These are phyloP conservation scores for Pyrrhoderma noxium DNA, from an alignment of 1,284 basidiomycete species.

Conservation along the genomic window DNA sequence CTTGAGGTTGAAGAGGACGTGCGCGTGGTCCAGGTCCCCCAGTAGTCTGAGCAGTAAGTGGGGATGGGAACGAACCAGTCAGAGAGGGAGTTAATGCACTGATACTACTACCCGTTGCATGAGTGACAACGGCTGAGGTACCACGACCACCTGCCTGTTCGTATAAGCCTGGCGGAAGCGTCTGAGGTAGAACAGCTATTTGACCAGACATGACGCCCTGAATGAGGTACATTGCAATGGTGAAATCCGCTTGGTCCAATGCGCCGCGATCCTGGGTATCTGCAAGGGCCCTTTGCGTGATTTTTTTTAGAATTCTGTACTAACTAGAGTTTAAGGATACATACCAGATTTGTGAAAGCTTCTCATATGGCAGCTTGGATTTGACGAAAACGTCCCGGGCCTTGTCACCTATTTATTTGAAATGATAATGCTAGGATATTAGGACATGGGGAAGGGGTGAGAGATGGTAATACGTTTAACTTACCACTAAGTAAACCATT, in stretches of 20 bases:
- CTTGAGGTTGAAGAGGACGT: slow-evolving; percentile 30
- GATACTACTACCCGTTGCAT: slow-evolving; percentile 54
- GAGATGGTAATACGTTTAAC: not conserved
- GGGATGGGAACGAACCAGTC: slow-evolving; percentile 31
- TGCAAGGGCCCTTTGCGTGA: slow-evolving; percentile 69
- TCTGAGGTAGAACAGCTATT: slow-evolving; percentile 66
- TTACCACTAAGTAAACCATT: slow-evolving; percentile 69
- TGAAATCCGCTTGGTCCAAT: slow-evolving; percentile 90
- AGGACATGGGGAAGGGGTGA: slow-evolving; percentile 5
- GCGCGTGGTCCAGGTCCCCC: not conserved
- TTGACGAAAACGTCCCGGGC: slow-evolving; percentile 91
- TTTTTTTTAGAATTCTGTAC: not conserved
- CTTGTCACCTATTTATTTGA: slow-evolving; percentile 61
- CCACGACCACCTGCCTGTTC: slow-evolving; percentile 65
- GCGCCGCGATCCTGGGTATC: slow-evolving; percentile 90
- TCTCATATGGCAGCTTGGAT: slow-evolving; percentile 85
- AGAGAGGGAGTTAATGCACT: slow-evolving; percentile 44
- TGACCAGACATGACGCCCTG: slow-evolving; percentile 85
- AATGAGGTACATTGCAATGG: slow-evolving; percentile 95
- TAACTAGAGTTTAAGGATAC: slow-evolving; percentile 22
- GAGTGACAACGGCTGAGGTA: slow-evolving; percentile 37
- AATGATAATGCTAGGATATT: not conserved
- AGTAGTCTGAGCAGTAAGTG: slow-evolving; percentile 22
- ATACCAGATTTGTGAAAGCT: slow-evolving; percentile 91
- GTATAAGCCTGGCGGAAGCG: slow-evolving; percentile 86